These are phyloP conservation scores for Dicorynia guianensis DNA, from an alignment of 306 rosid species.

Conservation along the genomic window DNA sequence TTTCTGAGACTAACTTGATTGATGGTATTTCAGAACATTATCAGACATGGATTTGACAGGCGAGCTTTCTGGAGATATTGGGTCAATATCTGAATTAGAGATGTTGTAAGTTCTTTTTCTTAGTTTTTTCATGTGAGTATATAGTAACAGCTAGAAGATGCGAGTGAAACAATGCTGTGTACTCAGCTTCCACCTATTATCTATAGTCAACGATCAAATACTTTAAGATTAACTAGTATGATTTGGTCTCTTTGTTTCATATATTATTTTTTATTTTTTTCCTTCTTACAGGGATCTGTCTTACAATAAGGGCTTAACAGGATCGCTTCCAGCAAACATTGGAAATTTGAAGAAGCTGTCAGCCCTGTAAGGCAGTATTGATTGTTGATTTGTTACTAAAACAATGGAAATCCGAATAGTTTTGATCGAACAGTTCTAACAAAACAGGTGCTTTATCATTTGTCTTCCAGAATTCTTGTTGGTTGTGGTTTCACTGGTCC, in stretches of 20 bases:
- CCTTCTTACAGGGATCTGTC: conserved; percentile 58
- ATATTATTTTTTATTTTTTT: conserved; percentile 24
- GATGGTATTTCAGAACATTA: conserved; percentile 44
- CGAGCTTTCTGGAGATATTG: conserved; percentile 55
- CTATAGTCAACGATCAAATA: background rate
- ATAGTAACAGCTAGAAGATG: background rate
- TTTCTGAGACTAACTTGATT: conserved; percentile 16
- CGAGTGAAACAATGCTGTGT: background rate
- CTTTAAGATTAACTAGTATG: background rate
- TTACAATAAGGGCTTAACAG: conserved; percentile 53
- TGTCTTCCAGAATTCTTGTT: conserved; percentile 58
- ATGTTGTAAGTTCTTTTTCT: conserved; percentile 47
- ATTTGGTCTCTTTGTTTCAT: conserved; percentile 2
- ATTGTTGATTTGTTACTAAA: conserved; percentile 11
- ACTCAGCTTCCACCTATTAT: background rate
- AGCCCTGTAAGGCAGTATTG: conserved; percentile 45
- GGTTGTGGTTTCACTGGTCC: conserved; percentile 66
- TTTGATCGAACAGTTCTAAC: conserved; percentile 30
- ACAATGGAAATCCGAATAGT: background rate
- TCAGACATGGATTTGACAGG: conserved; percentile 51
- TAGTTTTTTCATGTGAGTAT: conserved; percentile 3
- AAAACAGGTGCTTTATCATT: conserved; percentile 13
- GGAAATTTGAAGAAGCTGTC: conserved; percentile 48
- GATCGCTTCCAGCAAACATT: conserved; percentile 49
- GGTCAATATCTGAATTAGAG: conserved; percentile 48